Base-by-base conservation (phyloP, 805 yeast species). In the Saccharomyces paradoxus region DNA sequence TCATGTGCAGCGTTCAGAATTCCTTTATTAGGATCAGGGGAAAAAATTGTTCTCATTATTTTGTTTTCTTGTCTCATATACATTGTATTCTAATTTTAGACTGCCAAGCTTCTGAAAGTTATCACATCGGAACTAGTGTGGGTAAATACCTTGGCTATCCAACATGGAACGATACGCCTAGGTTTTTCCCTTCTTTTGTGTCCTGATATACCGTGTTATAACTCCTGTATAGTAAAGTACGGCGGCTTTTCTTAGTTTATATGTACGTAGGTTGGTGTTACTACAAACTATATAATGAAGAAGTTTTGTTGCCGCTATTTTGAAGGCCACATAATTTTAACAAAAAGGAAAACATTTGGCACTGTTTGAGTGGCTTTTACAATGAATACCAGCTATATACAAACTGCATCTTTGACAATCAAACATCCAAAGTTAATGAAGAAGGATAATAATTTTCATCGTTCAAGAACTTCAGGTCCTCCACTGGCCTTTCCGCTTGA, bases 401-500 rank as follows among this genome's bases (percentile, higher is more conserved):
- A 29, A 10, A 2, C 9, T 10, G 31, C 29, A 24, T 28, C 46
- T 41, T 46, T 32, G 10, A 37, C 2, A 7, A 7, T 21, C 22
- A 37, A 37, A 37, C 12, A 37, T 56, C 57, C 44, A 31, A 26
- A 26, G 48, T 50, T 41, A 9, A 26, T 24, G 56, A 51, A 24
- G 63, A 58, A 12, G 63, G 63, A 44, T 52, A 60, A 46, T 61
- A 61, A 8, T 48, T 55, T 29, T 52, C 55, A 46, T 60, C 63
- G 44, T 56, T 63, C 61, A 53, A 73, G 62, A 75, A 79, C 27
- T 69, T 68, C 50, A 80, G 79, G 56, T 70, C 74, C 47, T 79
- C 77, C 21, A 73, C 78, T 1, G 94, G 92, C 65, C 85, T 75
- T 68, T 87, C 92, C 21, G 84, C 91, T 62, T 80, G 79, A 3